Evolutionary conservation across 148 eudicot genomes (phyloP).

Genomic region (Cornus suecica): DNA sequence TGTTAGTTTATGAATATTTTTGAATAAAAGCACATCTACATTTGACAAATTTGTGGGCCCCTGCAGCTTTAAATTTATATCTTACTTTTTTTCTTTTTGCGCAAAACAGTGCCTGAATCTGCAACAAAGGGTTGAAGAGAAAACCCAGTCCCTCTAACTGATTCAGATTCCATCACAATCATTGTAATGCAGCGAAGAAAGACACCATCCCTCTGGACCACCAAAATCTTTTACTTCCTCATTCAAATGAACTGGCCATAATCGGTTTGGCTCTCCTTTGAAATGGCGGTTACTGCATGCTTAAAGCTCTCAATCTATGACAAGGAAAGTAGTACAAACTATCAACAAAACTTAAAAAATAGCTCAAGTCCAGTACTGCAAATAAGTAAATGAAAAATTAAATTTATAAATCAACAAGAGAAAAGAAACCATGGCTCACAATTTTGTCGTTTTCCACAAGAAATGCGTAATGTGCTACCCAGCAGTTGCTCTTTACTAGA

Average conservation of each 20-base stretch:
- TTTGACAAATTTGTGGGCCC: neutral
- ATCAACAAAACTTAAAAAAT: neutral
- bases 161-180: neutral
- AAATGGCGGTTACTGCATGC: neutral
- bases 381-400: neutral
- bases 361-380: neutral
- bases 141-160: slow-evolving; percentile 16
- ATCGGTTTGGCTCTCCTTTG: neutral
- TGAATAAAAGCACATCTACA: neutral
- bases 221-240: neutral
- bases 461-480: neutral
- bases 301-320: slow-evolving; percentile 13
- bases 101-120: neutral
- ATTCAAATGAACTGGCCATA: neutral
- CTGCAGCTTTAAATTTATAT: neutral
- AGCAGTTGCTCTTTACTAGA: neutral
- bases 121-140: slow-evolving; percentile 2
- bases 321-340: neutral
- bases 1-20: neutral
- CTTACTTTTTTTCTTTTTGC: slow-evolving; percentile 10
- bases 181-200: slow-evolving; percentile 13
- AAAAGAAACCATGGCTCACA: neutral
- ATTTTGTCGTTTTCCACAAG: neutral
- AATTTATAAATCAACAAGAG: neutral
- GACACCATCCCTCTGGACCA: slow-evolving; percentile 17